Percentiles rank a stretch among this genome's conserved stretches.
phyloP scores from a whole-genome alignment of 352 stramenopile species.

The Pythium pectinolyticum region DNA sequence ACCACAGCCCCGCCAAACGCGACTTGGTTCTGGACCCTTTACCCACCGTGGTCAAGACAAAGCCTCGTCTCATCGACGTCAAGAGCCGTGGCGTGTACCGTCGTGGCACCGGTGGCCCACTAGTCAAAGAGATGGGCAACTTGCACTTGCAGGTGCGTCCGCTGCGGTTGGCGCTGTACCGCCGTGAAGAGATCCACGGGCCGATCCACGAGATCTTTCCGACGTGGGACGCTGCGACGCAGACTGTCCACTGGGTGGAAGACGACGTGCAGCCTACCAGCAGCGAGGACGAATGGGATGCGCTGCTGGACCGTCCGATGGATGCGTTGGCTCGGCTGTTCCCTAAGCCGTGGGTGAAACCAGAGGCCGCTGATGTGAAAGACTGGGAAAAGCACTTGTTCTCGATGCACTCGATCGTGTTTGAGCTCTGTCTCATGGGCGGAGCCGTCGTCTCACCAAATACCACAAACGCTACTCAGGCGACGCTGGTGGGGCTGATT shows the following conservation, averaged over 20 bases:
- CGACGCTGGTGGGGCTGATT: not conserved
- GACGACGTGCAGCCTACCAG: not conserved
- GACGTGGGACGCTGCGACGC: not conserved
- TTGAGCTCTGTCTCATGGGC: not conserved
- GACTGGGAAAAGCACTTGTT: slow-evolving; percentile 2
- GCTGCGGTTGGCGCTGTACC: not conserved
- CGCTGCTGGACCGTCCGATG: not conserved
- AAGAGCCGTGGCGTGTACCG: not conserved
- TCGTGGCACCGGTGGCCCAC: not conserved
- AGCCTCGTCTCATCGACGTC: not conserved
- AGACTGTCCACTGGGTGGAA: not conserved
- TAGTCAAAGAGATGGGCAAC: not conserved
- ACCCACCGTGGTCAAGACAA: not conserved
- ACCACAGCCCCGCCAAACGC: not conserved
- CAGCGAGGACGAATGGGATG: not conserved
- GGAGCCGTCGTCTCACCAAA: not conserved
- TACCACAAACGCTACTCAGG: too few relatives aligned
- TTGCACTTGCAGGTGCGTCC: not conserved
- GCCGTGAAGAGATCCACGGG: not conserved
- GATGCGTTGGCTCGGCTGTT: not conserved
- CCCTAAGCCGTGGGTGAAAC: not conserved
- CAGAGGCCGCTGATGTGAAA: not conserved
- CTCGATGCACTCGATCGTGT: slow-evolving; percentile 2
- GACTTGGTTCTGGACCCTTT: not conserved
- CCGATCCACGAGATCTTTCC: not conserved